Evolutionary conservation across 371 early-diverging fungal genomes (phyloP).

Genomic region (Gilbertella persicaria): DNA sequence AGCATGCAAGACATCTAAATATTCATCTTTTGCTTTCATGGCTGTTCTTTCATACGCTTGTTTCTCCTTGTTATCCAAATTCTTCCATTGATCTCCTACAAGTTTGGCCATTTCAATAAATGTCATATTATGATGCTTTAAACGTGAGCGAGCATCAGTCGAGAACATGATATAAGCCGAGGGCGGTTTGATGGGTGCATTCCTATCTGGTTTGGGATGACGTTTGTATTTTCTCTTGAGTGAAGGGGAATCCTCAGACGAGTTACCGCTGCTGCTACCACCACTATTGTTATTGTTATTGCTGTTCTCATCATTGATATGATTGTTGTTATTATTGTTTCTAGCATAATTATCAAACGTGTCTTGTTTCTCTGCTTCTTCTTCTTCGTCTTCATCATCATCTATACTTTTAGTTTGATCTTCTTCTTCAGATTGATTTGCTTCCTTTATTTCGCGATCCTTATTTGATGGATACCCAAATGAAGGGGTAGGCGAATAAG

Average conservation of each 20-base stretch:
- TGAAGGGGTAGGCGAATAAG: neutral
- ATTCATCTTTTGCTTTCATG: slow-evolving; percentile 41
- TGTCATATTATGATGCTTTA: slow-evolving; percentile 38
- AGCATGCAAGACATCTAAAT: slow-evolving; percentile 27
- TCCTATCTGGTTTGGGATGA: slow-evolving; percentile 55
- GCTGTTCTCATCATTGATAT: neutral
- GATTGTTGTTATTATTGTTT: neutral
- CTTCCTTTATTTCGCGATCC: neutral
- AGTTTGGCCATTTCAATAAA: slow-evolving; percentile 55
- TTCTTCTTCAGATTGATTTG: too few relatives aligned
- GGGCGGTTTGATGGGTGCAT: slow-evolving; percentile 56
- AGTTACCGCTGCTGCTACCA: neutral
- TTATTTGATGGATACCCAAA: neutral
- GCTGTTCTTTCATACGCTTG: slow-evolving; percentile 43
- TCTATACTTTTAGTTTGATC: too few relatives aligned
- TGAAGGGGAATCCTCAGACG: neutral
- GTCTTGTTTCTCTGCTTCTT: too few relatives aligned
- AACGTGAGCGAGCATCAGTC: slow-evolving; percentile 42
- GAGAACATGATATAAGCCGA: slow-evolving; percentile 63
- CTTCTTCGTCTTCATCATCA: too few relatives aligned
- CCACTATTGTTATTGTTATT: neutral
- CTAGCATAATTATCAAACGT: neutral
- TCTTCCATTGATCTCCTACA: slow-evolving; percentile 56
- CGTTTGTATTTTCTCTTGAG: slow-evolving; percentile 47
- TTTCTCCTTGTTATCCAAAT: slow-evolving; percentile 27